These are phyloP conservation scores for Thalassiosira tumida DNA, from an alignment of 352 stramenopile species.

Conservation along the genomic window DNA sequence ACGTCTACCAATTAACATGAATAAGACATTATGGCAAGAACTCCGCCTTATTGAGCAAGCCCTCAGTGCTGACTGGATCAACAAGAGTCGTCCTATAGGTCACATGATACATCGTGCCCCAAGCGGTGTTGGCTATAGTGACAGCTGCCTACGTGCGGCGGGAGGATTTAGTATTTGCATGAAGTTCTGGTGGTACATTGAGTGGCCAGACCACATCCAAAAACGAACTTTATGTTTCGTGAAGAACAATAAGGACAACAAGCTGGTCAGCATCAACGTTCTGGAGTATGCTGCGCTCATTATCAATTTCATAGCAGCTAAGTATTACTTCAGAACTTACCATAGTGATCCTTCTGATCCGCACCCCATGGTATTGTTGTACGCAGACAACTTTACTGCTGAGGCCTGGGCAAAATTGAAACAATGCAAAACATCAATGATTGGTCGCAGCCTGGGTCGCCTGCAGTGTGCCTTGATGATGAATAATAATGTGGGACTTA, in stretches of 20 bases:
- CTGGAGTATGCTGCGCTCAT: constrained; percentile 51
- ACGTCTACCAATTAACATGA: neutral
- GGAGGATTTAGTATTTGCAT: constrained; percentile 34
- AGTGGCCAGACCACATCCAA: constrained; percentile 13
- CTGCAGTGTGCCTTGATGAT: constrained; percentile 73
- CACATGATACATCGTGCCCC: constrained; percentile 26
- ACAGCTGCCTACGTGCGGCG: constrained; percentile 19
- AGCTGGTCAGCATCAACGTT: constrained; percentile 52
- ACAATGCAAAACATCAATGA: constrained; percentile 54
- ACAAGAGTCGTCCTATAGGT: constrained; percentile 29
- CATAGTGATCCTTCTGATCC: neutral
- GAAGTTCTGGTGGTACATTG: constrained; percentile 59
- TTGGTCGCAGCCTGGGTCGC: constrained; percentile 30
- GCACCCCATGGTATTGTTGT: constrained; percentile 35
- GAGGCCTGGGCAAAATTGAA: constrained; percentile 61
- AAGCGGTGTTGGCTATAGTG: neutral
- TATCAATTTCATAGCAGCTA: constrained; percentile 64
- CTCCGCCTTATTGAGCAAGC: constrained; percentile 27
- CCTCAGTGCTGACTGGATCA: neutral
- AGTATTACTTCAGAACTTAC: neutral
- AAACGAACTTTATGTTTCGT: constrained; percentile 7
- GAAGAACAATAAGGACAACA: constrained; percentile 12
- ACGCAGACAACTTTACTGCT: constrained; percentile 60
- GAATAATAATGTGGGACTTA: constrained; percentile 68
- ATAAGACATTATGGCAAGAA: constrained; percentile 44